phyloP scores from a whole-genome alignment of 2,329 filamentous ascomycete genomes.

The Monosporascus sp. region DNA sequence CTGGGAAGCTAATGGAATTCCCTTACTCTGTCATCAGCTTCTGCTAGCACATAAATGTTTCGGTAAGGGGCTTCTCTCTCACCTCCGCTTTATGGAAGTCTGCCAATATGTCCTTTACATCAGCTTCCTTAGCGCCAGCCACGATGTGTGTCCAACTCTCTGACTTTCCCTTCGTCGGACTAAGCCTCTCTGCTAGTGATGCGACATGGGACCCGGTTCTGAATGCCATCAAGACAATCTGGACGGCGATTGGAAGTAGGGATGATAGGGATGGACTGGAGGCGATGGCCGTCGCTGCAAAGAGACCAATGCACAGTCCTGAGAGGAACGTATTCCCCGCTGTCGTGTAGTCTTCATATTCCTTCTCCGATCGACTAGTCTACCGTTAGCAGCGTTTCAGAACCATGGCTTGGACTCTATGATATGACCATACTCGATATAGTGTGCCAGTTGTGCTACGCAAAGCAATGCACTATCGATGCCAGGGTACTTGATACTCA shows the following conservation, averaged over 20 bases:
- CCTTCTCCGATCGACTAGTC: slow-evolving; percentile 44
- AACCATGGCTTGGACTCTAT: not conserved
- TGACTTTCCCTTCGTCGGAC: slow-evolving; percentile 34
- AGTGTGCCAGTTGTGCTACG: slow-evolving; percentile 61
- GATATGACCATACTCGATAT: slow-evolving; percentile 53
- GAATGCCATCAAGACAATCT: slow-evolving; percentile 62
- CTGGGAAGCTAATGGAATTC: slow-evolving; percentile 37
- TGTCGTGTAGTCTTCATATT: slow-evolving; percentile 47
- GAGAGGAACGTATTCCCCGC: slow-evolving; percentile 49
- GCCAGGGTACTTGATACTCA: slow-evolving; percentile 51
- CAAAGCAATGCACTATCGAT: slow-evolving; percentile 61
- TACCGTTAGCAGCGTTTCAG: slow-evolving; percentile 21
- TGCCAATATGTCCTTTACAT: slow-evolving; percentile 43
- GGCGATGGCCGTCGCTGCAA: slow-evolving; percentile 64
- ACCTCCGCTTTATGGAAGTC: slow-evolving; percentile 55
- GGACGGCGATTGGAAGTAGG: slow-evolving; percentile 56
- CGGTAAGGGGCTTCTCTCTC: slow-evolving; percentile 12
- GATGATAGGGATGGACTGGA: slow-evolving; percentile 57
- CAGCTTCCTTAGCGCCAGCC: slow-evolving; percentile 46
- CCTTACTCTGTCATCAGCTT: slow-evolving; percentile 20
- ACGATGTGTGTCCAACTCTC: slow-evolving; percentile 65
- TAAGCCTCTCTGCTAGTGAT: slow-evolving; percentile 41
- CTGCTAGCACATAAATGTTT: not conserved
- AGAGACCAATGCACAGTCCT: slow-evolving; percentile 63
- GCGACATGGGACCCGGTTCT: slow-evolving; percentile 54